Conservation (phyloP, 495 filamentous ascomycete genomes). For the Podospora didyma region DNA sequence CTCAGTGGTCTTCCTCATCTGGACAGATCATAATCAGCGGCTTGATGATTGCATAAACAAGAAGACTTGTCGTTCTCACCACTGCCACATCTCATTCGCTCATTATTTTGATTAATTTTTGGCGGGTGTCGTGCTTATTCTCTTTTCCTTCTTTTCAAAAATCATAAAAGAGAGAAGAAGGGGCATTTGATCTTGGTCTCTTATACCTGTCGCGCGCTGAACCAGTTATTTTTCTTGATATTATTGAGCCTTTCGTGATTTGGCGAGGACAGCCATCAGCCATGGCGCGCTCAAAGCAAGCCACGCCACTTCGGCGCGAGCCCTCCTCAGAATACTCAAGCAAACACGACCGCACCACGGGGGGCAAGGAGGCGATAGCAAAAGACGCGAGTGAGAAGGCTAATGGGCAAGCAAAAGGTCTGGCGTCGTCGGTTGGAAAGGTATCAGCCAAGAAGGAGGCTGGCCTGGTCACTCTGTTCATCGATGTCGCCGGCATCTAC, state of each 20-base stretch:
- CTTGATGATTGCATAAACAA: background rate
- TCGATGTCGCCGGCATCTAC: conserved; percentile 92
- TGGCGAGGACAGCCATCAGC: no score
- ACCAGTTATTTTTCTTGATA: background rate
- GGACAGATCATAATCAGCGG: background rate
- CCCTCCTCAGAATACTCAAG: conserved; percentile 59
- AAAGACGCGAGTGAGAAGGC: conserved; percentile 10
- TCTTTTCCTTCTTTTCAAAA: background rate
- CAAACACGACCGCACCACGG: conserved; percentile 31
- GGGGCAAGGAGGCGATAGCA: conserved; percentile 18
- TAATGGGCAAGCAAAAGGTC: conserved; percentile 33
- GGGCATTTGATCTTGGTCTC: background rate
- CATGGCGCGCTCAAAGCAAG: conserved; percentile 74
- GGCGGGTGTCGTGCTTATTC: background rate
- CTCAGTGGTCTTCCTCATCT: background rate
- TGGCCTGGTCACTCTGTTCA: conserved; percentile 65
- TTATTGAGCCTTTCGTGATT: background rate
- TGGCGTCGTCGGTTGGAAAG: conserved; percentile 17
- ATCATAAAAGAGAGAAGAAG: background rate
- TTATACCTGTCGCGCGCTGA: background rate
- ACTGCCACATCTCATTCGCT: background rate
- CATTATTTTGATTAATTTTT: conserved; percentile 2
- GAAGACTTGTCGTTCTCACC: background rate
- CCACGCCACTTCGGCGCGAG: conserved; percentile 60
- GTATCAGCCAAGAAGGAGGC: conserved; percentile 39